Evolutionary conservation across 495 filamentous ascomycete species (phyloP), one percentile per base, ranked within the genome.

Genomic region (Tuber melanosporum): DNA sequence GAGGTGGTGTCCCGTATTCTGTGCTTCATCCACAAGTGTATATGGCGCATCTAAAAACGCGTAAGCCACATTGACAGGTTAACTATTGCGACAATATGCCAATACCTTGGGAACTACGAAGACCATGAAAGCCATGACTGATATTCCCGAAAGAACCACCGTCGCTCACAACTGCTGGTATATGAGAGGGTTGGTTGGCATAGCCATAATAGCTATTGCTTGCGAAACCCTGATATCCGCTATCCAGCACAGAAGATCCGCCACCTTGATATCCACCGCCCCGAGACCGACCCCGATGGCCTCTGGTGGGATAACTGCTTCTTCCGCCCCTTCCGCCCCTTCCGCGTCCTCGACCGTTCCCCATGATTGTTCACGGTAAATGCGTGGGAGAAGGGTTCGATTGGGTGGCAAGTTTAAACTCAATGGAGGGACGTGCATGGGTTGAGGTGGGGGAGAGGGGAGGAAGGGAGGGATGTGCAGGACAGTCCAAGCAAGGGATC

Each of bases 1-100:
- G 57, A 85, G 86, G 73, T 92, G 89, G 7, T 86, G 87, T 83
- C 89, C 89, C 32, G 93, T 95, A 78, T 93, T 91, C 71, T 89
- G 89, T 76, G 92, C 94, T 85, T 93, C 93, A 74, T 95, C 90
- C 72, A 70, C 70, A 36, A 77, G 74, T 32, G 79, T 78, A 36
- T 36, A 66, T 66, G 26, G 32, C 15, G 26, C 26, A 66, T 12
- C 57, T 66, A 36, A 36, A 36, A 26, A 36, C 26, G 32, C 3
- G 57, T 66, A 66, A 66, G 57, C 14, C 32, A 26, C 12, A 36
- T 36, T 66, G 26, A 19, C 57, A 32, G 57, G 4, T 36, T 36
- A 66, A 17, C 26, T 15, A 14, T 19, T 66, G 57, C 26, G 2
- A 36, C 15, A 66, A 36, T 4, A 66, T 66, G 57, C 12, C 32